Conservation (phyloP, 2,329 filamentous ascomycete genomes). For the Pseudodiploospora longispora region DNA sequence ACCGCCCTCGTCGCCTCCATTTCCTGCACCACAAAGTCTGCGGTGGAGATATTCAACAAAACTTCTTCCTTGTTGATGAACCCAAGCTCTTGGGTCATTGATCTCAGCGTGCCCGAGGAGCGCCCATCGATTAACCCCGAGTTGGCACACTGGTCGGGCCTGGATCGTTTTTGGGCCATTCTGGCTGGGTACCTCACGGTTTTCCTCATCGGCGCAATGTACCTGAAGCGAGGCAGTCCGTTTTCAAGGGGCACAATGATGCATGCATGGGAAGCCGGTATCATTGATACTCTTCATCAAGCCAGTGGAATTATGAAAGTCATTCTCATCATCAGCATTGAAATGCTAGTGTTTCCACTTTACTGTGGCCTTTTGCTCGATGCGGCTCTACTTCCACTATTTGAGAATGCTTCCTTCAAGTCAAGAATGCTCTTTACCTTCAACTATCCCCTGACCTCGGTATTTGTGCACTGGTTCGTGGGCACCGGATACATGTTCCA, state of each 20-base stretch:
- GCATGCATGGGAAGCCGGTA: conserved; percentile 62
- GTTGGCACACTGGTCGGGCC: conserved; percentile 59
- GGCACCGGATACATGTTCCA: conserved; percentile 99
- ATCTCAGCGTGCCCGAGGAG: conserved; percentile 37
- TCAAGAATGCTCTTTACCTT: conserved; percentile 73
- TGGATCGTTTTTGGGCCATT: conserved; percentile 63
- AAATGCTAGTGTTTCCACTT: conserved; percentile 95
- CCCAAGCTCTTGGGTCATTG: conserved; percentile 52
- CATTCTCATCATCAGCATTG: conserved; percentile 95
- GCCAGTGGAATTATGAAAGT: conserved; percentile 97
- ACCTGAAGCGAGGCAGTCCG: conserved; percentile 65
- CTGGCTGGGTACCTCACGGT: conserved; percentile 73
- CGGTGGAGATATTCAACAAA: conserved; percentile 11
- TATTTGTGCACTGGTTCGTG: conserved; percentile 98
- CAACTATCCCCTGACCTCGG: conserved; percentile 75
- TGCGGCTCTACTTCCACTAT: conserved; percentile 78
- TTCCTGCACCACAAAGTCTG: neutral
- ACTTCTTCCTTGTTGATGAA: conserved; percentile 26
- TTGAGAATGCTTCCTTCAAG: conserved; percentile 68
- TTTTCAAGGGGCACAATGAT: conserved; percentile 51
- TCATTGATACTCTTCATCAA: conserved; percentile 81
- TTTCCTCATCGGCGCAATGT: conserved; percentile 65
- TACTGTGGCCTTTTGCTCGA: conserved; percentile 93
- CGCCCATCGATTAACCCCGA: conserved; percentile 40
- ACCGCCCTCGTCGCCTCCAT: conserved; percentile 7